phyloP scores from a whole-genome alignment of 2,329 filamentous ascomycete species.

The Torrubiellomyces zombiae region DNA sequence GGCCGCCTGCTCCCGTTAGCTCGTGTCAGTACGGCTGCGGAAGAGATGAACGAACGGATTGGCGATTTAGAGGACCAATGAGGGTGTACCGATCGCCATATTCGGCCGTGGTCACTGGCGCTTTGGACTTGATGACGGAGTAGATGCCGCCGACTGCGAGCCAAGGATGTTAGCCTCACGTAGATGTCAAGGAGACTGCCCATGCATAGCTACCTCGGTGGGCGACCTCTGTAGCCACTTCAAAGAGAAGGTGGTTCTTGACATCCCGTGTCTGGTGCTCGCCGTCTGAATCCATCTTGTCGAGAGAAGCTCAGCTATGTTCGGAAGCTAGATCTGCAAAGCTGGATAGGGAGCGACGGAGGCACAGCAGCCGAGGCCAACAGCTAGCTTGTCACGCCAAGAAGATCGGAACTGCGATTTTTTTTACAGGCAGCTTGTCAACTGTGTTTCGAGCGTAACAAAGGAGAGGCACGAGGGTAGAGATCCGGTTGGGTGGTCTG shows the following conservation, averaged over 20 bases:
- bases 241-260: constrained; percentile 90
- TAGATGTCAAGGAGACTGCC: too few species aligned
- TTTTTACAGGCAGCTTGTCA: too few species aligned
- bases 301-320: constrained; percentile 3
- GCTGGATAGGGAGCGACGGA: constrained; percentile 1
- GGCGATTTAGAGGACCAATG: constrained; percentile 83
- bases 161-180: too few species aligned
- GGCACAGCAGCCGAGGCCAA: too few species aligned
- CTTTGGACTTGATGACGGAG: constrained; percentile 97
- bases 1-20: constrained; percentile 46
- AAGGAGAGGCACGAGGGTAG: too few species aligned
- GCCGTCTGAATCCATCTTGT: constrained; percentile 29
- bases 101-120: constrained; percentile 90
- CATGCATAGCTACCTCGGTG: constrained; percentile 89
- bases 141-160: constrained; percentile 84
- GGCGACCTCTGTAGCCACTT: constrained; percentile 91
- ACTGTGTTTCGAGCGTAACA: too few species aligned
- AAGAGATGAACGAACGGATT: constrained; percentile 46
- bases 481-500: too few species aligned
- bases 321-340: not conserved
- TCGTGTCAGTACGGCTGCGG: constrained; percentile 1
- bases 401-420: too few species aligned
- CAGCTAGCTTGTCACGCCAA: too few species aligned
- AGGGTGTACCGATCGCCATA: constrained; percentile 96
- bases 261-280: constrained; percentile 52